Evolutionary conservation across 129 eudicot genomes (phyloP).

Genomic region (carrot (Daucus carota)): DH1_v3.0 NC_030389.2:5127501-5128000

Average conservation of each 20-base stretch:
- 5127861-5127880: conserved; percentile 73
- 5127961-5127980: conserved; percentile 60
- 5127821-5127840: conserved; percentile 71
- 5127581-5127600: no score
- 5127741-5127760: conserved; percentile 74
- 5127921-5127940: conserved; percentile 75
- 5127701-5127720: conserved; percentile 61
- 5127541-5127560: background rate
- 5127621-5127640: conserved; percentile 76
- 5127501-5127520: no score
- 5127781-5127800: conserved; percentile 45
- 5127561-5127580: no score
- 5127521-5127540: no score
- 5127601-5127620: conserved; percentile 49
- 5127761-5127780: conserved; percentile 75
- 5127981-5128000: conserved; percentile 78
- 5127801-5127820: no score
- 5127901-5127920: conserved; percentile 47
- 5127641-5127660: conserved; percentile 28
- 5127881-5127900: conserved; percentile 73
- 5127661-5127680: conserved; percentile 70
- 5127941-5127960: conserved; percentile 84
- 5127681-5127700: conserved; percentile 80
- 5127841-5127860: conserved; percentile 75
- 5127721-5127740: conserved; percentile 68